These are phyloP conservation scores for Cladosporium sp. DNA, from an alignment of 2,329 filamentous ascomycete genomes.

Conservation along the genomic window DNA sequence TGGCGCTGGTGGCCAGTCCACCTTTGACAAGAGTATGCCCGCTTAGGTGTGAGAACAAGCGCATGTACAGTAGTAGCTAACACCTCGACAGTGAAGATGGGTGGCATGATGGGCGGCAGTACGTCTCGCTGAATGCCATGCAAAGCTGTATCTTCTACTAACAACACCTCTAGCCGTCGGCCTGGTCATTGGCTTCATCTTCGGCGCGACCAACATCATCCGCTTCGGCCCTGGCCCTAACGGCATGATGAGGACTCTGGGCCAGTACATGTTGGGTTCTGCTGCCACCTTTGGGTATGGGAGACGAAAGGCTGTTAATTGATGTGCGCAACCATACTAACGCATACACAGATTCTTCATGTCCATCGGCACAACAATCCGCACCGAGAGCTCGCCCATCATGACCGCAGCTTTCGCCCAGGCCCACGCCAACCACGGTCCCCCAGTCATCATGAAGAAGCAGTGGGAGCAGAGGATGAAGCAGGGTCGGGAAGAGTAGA, in stretches of 20 bases:
- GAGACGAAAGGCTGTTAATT: too few relatives aligned
- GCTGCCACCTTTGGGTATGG: slow-evolving; percentile 91
- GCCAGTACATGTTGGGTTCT: slow-evolving; percentile 95
- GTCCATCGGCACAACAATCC: slow-evolving; percentile 95
- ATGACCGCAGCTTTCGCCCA: slow-evolving; percentile 73
- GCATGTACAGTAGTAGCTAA: slow-evolving; percentile 21
- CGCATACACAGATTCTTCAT: slow-evolving; percentile 75
- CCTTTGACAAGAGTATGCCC: slow-evolving; percentile 67
- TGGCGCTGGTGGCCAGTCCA: slow-evolving; percentile 57
- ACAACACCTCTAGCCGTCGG: slow-evolving; percentile 69
- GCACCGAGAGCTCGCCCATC: slow-evolving; percentile 81
- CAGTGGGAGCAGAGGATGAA: slow-evolving; percentile 34
- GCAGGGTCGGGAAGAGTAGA: slow-evolving; percentile 15
- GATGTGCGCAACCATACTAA: slow-evolving; percentile 23
- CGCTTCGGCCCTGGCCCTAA: slow-evolving; percentile 91
- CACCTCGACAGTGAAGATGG: slow-evolving; percentile 79
- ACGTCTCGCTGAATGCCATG: slow-evolving; percentile 46
- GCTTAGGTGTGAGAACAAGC: slow-evolving; percentile 15
- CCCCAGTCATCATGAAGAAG: slow-evolving; percentile 67
- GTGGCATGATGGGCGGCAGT: slow-evolving; percentile 98
- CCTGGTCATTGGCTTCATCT: slow-evolving; percentile 95
- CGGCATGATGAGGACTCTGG: slow-evolving; percentile 88
- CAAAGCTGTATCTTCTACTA: not conserved
- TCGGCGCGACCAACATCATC: slow-evolving; percentile 88
- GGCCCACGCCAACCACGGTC: slow-evolving; percentile 59